phyloP scores from a whole-genome alignment of 2,329 filamentous ascomycete species.

The Colletotrichum abscissum region DNA sequence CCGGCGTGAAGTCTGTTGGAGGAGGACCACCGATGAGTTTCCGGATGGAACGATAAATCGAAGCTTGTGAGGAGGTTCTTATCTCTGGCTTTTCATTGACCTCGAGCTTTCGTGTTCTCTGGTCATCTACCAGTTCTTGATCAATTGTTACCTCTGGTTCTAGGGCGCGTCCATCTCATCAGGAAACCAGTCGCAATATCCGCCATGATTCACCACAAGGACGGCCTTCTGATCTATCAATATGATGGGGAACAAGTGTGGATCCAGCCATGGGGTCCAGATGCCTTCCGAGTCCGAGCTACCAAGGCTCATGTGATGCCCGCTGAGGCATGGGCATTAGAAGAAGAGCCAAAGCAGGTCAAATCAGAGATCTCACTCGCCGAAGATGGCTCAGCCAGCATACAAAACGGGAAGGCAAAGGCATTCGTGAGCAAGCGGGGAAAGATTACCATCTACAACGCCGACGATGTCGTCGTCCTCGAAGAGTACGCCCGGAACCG shows the following conservation, averaged over 20 bases:
- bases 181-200: background rate
- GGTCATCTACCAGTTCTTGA: background rate
- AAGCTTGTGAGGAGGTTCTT: background rate
- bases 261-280: conserved; percentile 53
- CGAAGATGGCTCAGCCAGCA: conserved; percentile 36
- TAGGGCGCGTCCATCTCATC: background rate
- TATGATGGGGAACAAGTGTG: conserved; percentile 32
- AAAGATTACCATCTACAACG: conserved; percentile 43
- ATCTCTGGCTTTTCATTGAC: background rate
- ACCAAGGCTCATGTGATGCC: conserved; percentile 51
- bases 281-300: conserved; percentile 58
- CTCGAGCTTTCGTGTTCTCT: background rate
- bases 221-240: conserved; percentile 20
- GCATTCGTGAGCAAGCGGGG: conserved; percentile 41
- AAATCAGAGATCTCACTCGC: conserved; percentile 35
- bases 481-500: conserved; percentile 45
- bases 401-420: conserved; percentile 43
- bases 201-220: background rate
- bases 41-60: background rate
- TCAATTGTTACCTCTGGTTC: background rate
- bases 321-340: conserved; percentile 50
- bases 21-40: background rate
- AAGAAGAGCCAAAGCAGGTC: background rate
- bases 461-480: conserved; percentile 39
- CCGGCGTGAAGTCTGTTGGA: background rate